A percentile compares a stretch with the other conserved stretches of the same genome.
These are phyloP conservation scores for Hortaea sp. DNA, from an alignment of 2,329 filamentous ascomycete species.

Conservation along the genomic window DNA sequence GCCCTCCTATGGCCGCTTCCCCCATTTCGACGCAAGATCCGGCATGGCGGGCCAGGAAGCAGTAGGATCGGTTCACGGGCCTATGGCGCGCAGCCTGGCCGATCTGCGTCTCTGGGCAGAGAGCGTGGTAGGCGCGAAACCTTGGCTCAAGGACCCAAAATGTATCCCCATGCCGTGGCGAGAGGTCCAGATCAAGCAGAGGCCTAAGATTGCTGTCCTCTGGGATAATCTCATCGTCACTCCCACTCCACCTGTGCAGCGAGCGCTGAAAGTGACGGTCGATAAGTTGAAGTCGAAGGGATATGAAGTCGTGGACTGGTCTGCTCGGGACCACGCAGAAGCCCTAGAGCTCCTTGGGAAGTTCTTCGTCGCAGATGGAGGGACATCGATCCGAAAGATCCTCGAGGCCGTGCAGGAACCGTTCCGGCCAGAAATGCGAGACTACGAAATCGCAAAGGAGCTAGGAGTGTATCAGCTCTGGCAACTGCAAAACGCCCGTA, in stretches of 20 bases:
- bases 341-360: slow-evolving; percentile 39
- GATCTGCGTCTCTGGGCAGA: slow-evolving; percentile 39
- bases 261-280: slow-evolving; percentile 47
- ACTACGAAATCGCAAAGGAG: slow-evolving; percentile 35
- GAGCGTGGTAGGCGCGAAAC: slow-evolving; percentile 33
- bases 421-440: slow-evolving; percentile 39
- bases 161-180: slow-evolving; percentile 47
- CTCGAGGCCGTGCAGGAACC: slow-evolving; percentile 34
- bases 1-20: slow-evolving; percentile 50
- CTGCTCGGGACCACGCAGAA: slow-evolving; percentile 43
- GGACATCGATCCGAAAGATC: slow-evolving; percentile 34
- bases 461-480: slow-evolving; percentile 36
- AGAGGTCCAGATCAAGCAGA: slow-evolving; percentile 31
- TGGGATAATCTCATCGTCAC: slow-evolving; percentile 51
- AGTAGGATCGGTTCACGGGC: slow-evolving; percentile 54
- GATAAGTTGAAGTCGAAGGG: slow-evolving; percentile 41
- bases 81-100: slow-evolving; percentile 46
- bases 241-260: slow-evolving; percentile 49
- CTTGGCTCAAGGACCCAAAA: slow-evolving; percentile 44
- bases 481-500: slow-evolving; percentile 40
- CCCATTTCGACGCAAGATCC: slow-evolving; percentile 43
- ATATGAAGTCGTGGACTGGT: slow-evolving; percentile 42
- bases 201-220: slow-evolving; percentile 51
- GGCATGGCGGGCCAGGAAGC: slow-evolving; percentile 57
- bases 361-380: slow-evolving; percentile 44